Conservation (phyloP, 1,284 basidiomycete species). For the Marasmius oreades region DNA sequence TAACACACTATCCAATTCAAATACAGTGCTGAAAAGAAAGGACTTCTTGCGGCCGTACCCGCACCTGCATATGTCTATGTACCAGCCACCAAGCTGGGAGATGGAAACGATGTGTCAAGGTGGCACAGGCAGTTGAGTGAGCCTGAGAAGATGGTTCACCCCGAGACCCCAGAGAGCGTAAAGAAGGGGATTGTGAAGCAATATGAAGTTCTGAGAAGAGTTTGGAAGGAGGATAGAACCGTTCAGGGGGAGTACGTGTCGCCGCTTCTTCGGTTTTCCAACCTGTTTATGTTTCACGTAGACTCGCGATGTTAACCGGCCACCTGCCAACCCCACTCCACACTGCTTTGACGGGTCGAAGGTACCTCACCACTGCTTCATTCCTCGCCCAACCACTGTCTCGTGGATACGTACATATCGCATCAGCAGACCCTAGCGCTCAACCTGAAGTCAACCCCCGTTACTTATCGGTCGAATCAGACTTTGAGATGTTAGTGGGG, state of each 20-base stretch:
- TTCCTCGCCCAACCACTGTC: constrained; percentile 2
- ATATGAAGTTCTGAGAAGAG: not conserved
- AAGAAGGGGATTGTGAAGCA: constrained; percentile 2
- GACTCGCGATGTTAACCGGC: not conserved
- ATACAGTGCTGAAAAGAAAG: constrained; percentile 1
- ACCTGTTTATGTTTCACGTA: not conserved
- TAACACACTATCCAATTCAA: not conserved
- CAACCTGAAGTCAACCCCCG: not conserved
- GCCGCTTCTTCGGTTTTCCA: not conserved
- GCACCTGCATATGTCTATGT: constrained; percentile 1
- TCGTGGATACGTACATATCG: not conserved
- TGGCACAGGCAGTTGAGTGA: not conserved
- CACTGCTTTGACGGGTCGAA: not conserved
- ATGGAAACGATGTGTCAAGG: not conserved
- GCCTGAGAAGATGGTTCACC: not conserved
- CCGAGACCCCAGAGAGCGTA: not conserved
- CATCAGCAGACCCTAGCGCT: not conserved
- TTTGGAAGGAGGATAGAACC: not conserved
- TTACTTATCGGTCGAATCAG: not conserved
- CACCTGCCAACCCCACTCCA: not conserved
- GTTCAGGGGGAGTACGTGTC: constrained; percentile 2
- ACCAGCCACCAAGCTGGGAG: not conserved
- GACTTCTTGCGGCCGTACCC: not conserved
- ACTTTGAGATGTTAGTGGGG: not conserved
- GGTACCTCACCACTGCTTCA: not conserved